A percentile compares a stretch with the other conserved stretches of the same genome.
Conservation (phyloP, 1,284 basidiomycete genomes). For the Cystobasidiaceae sp. region DNA sequence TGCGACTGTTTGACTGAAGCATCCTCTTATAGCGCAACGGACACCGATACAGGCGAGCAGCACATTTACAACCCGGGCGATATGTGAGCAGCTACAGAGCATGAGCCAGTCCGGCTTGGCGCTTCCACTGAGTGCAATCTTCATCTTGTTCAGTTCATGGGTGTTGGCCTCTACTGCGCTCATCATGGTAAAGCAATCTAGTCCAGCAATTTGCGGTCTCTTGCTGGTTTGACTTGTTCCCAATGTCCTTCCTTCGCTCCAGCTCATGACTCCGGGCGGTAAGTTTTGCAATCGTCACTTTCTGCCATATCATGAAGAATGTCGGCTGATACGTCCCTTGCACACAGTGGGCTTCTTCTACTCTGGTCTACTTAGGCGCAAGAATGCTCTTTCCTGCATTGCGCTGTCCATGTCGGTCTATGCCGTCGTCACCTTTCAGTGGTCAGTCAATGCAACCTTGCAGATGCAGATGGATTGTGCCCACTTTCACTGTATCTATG, state of each 20-base stretch:
- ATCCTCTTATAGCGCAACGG: not conserved
- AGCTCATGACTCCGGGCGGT: slow-evolving; percentile 83
- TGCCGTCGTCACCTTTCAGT: slow-evolving; percentile 66
- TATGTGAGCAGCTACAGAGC: not conserved
- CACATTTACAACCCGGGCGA: slow-evolving; percentile 20
- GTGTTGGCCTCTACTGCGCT: slow-evolving; percentile 38
- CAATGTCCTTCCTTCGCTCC: no score
- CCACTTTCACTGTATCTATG: no score
- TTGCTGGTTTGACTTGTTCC: no score
- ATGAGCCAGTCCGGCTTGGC: not conserved
- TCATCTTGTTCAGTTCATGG: slow-evolving; percentile 55
- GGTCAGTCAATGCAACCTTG: slow-evolving; percentile 38
- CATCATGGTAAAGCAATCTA: slow-evolving; percentile 49
- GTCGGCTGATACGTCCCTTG: no score
- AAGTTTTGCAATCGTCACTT: not conserved
- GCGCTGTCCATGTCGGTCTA: slow-evolving; percentile 73
- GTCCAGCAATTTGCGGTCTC: no score
- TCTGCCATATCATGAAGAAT: not conserved
- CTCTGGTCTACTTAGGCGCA: slow-evolving; percentile 71
- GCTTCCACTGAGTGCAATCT: no score
- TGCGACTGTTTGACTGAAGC: not conserved
- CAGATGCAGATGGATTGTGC: not conserved
- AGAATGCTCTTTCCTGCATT: slow-evolving; percentile 91
- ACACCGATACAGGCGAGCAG: not conserved
- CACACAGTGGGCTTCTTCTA: slow-evolving; percentile 72